phyloP scores from a whole-genome alignment of 106 monocot genomes.

The Dendrobium chrysotoxum region DNA sequence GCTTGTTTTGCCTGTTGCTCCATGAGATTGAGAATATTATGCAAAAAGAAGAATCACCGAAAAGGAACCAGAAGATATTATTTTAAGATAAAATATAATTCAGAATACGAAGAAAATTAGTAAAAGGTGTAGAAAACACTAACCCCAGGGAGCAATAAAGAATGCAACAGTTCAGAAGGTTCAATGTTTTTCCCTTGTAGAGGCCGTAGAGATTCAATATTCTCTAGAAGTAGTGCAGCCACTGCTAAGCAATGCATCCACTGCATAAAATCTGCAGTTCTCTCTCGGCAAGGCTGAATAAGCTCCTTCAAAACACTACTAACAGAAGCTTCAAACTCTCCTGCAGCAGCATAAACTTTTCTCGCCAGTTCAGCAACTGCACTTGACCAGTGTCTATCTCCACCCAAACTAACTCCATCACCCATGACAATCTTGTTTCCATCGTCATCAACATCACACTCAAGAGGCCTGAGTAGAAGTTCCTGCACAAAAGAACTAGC shows the following conservation, averaged over 20 bases:
- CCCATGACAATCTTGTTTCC: conserved; percentile 64
- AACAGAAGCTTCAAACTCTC: conserved; percentile 84
- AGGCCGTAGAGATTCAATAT: conserved; percentile 29
- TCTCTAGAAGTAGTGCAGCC: conserved; percentile 69
- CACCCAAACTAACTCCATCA: conserved; percentile 86
- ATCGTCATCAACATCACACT: conserved; percentile 58
- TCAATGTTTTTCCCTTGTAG: conserved; percentile 64
- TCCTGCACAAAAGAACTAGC: conserved; percentile 69
- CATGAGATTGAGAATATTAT: background rate
- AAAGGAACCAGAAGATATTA: background rate
- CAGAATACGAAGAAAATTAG: no score
- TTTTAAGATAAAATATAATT: background rate
- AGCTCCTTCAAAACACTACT: conserved; percentile 50
- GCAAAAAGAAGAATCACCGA: background rate
- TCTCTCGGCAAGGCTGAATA: conserved; percentile 76
- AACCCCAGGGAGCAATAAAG: conserved; percentile 85
- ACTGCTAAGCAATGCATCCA: conserved; percentile 96
- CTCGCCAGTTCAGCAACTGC: conserved; percentile 64
- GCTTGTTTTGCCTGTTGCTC: conserved; percentile 60
- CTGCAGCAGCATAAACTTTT: conserved; percentile 74
- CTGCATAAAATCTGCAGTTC: conserved; percentile 66
- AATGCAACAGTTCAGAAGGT: conserved; percentile 62
- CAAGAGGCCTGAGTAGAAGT: conserved; percentile 55
- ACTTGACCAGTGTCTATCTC: conserved; percentile 66
- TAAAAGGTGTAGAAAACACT: conserved; percentile 10